A percentile compares a stretch with the other conserved stretches of the same genome.
Evolutionary conservation across 2,329 filamentous ascomycete species (phyloP).

Genomic region (Exophiala oligosperma): DNA sequence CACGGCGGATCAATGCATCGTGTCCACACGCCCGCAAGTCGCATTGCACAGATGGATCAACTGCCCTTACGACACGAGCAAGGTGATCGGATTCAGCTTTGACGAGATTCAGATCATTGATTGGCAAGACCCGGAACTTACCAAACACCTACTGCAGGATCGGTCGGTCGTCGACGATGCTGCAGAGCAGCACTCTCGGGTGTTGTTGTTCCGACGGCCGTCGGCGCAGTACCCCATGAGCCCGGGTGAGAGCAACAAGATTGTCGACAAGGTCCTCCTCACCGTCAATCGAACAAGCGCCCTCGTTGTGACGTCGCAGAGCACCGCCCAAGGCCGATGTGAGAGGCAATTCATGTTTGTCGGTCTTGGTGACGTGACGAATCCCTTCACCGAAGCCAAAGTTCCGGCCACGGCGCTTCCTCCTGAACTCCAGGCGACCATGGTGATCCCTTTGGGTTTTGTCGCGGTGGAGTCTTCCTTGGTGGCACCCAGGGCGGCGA

Average conservation of each 20-base stretch:
- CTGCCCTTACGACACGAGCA: no score
- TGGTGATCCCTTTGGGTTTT: constrained; percentile 7
- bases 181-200: no score
- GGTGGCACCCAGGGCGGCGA: not conserved
- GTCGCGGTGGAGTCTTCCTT: not conserved
- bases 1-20: no score
- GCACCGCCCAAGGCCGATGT: constrained; percentile 2
- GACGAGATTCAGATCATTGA: no score
- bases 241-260: constrained; percentile 3
- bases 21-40: no score
- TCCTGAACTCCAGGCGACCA: not conserved
- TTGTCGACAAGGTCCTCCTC: constrained; percentile 4
- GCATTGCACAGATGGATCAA: no score
- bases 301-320: constrained; percentile 5
- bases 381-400: not conserved
- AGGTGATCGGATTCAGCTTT: no score
- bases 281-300: not conserved
- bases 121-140: no score
- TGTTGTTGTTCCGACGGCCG: not conserved
- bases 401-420: not conserved
- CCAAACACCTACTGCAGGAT: no score
- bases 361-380: no score
- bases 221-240: constrained; percentile 7
- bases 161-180: no score
- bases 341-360: constrained; percentile 6